These are phyloP conservation scores for Exophiala sideris DNA, from an alignment of 2,329 filamentous ascomycete genomes.

Conservation along the genomic window DNA sequence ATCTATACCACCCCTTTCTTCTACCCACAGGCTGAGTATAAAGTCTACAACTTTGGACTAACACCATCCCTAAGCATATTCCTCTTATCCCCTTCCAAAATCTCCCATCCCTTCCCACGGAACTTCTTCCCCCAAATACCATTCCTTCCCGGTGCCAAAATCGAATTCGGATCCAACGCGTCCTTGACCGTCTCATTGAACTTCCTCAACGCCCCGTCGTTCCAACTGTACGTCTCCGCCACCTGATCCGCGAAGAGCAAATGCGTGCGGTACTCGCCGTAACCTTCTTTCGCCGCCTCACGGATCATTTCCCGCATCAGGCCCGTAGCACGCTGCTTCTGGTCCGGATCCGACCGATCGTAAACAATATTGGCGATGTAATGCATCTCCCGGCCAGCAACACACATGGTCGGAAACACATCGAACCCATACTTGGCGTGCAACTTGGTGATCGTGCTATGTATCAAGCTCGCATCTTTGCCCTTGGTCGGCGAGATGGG, in stretches of 20 bases:
- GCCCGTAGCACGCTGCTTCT: constrained; percentile 30
- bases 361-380: constrained; percentile 36
- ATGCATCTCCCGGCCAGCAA: constrained; percentile 34
- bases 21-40: no score
- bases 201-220: constrained; percentile 39
- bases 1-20: no score
- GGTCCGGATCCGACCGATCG: constrained; percentile 29
- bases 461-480: constrained; percentile 31
- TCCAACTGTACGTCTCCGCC: constrained; percentile 43
- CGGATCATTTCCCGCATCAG: constrained; percentile 35
- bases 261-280: constrained; percentile 48
- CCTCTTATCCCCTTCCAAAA: constrained; percentile 19
- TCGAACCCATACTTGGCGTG: constrained; percentile 26
- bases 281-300: constrained; percentile 42
- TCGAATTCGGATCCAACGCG: constrained; percentile 48
- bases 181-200: constrained; percentile 48
- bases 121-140: constrained; percentile 39
- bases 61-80: constrained; percentile 20
- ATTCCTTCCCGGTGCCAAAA: constrained; percentile 46
- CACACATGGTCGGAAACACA: constrained; percentile 28
- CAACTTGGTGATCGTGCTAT: constrained; percentile 29
- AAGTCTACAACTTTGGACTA: constrained; percentile 11
- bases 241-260: constrained; percentile 47
- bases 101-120: constrained; percentile 22
- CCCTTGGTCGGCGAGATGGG: constrained; percentile 36